These are phyloP conservation scores for Solanum chaucha DNA, from an alignment of 257 asterid species.

Conservation along the genomic window DNA sequence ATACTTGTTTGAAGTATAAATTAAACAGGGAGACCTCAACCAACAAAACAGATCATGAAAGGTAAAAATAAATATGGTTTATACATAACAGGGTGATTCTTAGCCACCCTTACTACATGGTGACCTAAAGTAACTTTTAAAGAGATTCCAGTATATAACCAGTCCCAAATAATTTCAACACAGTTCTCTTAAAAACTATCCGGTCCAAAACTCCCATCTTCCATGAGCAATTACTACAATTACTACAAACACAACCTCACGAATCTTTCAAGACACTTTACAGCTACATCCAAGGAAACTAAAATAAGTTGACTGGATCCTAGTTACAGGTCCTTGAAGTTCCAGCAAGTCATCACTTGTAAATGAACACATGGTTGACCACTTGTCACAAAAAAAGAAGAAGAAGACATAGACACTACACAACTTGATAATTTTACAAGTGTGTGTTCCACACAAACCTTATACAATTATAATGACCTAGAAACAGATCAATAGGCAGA, in stretches of 20 bases:
- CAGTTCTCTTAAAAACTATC: neutral
- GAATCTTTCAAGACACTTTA: neutral
- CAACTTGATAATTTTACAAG: neutral
- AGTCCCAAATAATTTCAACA: neutral
- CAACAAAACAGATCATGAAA: neutral
- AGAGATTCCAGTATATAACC: neutral
- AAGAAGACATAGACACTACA: neutral
- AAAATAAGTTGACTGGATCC: neutral
- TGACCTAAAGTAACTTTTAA: neutral
- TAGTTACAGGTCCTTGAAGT: neutral
- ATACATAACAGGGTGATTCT: neutral
- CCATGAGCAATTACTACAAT: neutral
- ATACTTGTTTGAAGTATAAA: neutral
- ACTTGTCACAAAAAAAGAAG: neutral
- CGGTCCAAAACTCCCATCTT: neutral
- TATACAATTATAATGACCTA: neutral
- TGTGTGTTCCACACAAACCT: neutral
- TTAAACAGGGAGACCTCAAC: neutral
- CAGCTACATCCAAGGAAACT: neutral
- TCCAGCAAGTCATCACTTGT: neutral
- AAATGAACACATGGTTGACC: neutral
- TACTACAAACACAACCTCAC: neutral
- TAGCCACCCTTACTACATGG: neutral
- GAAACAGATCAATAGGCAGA: neutral
- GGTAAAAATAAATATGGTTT: neutral